These are phyloP conservation scores for Mimosa bimucronata DNA, from an alignment of 306 rosid genomes.

Conservation along the genomic window DNA sequence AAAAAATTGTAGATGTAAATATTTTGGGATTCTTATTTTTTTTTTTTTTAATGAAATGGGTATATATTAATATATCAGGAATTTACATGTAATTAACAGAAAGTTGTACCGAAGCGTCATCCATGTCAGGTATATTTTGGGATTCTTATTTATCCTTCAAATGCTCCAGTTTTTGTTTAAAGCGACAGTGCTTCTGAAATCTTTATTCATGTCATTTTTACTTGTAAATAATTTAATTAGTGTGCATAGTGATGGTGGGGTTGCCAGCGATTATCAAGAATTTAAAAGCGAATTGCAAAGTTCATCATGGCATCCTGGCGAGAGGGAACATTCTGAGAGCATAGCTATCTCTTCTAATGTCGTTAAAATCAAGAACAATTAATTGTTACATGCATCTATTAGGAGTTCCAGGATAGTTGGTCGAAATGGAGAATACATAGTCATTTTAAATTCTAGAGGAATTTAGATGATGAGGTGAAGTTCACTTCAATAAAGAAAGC, in stretches of 20 bases:
- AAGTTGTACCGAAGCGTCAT: no score
- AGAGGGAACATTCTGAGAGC: slow-evolving; percentile 20
- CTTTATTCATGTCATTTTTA: slow-evolving; percentile 31
- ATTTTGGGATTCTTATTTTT: no score
- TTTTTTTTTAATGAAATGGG: no score
- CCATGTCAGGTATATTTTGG: no score
- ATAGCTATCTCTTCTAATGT: slow-evolving; percentile 25
- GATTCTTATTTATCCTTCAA: no score
- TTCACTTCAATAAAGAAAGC: slow-evolving; percentile 55
- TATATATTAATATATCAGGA: no score
- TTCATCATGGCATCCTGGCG: slow-evolving; percentile 10
- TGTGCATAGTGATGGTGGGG: slow-evolving; percentile 36
- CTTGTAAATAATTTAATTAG: slow-evolving; percentile 35
- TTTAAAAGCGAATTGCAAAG: slow-evolving; percentile 15
- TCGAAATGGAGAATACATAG: slow-evolving; percentile 48
- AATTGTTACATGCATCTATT: slow-evolving; percentile 32
- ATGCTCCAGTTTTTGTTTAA: no score
- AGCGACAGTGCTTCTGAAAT: no score
- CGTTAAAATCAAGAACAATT: slow-evolving; percentile 23
- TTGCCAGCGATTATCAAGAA: slow-evolving; percentile 40
- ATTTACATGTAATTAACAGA: no score
- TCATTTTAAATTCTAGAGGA: slow-evolving; percentile 43
- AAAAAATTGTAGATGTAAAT: no score
- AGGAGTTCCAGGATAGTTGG: slow-evolving; percentile 46
- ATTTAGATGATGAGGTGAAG: slow-evolving; percentile 63